These are phyloP conservation scores for Phytophthora constricta DNA, from an alignment of 352 stramenopile genomes.

Conservation along the genomic window DNA sequence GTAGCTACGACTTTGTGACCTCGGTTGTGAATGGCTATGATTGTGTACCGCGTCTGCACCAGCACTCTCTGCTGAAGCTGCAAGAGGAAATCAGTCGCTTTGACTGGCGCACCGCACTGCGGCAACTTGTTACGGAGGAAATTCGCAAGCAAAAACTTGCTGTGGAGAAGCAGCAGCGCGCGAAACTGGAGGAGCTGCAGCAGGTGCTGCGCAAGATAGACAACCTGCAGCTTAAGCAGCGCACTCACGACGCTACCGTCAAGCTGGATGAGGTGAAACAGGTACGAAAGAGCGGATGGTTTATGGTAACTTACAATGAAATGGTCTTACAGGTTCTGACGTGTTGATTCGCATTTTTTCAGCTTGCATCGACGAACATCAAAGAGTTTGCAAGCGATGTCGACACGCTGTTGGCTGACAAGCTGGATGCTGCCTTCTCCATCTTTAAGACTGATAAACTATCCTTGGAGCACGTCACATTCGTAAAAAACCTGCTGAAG, in stretches of 20 bases:
- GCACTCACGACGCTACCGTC: slow-evolving; percentile 48
- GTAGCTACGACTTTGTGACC: slow-evolving; percentile 67
- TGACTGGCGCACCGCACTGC: slow-evolving; percentile 66
- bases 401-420: slow-evolving; percentile 54
- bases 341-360: neutral
- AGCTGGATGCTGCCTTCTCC: slow-evolving; percentile 58
- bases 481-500: slow-evolving; percentile 65
- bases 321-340: neutral
- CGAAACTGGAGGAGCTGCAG: slow-evolving; percentile 55
- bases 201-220: slow-evolving; percentile 51
- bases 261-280: slow-evolving; percentile 61
- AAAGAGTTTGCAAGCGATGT: slow-evolving; percentile 57
- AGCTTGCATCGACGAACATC: slow-evolving; percentile 61
- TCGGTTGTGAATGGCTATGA: slow-evolving; percentile 83
- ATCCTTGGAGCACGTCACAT: slow-evolving; percentile 54
- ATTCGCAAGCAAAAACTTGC: slow-evolving; percentile 61
- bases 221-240: slow-evolving; percentile 49
- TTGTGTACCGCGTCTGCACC: slow-evolving; percentile 80
- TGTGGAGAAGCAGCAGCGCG: slow-evolving; percentile 54
- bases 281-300: slow-evolving; percentile 18
- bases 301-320: neutral
- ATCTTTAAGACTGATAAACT: slow-evolving; percentile 67
- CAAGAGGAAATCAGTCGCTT: slow-evolving; percentile 73
- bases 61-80: slow-evolving; percentile 72
- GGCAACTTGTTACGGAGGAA: slow-evolving; percentile 63